phyloP scores from a whole-genome alignment of 2,329 filamentous ascomycete genomes.

The Cordyceps farinosa region DNA sequence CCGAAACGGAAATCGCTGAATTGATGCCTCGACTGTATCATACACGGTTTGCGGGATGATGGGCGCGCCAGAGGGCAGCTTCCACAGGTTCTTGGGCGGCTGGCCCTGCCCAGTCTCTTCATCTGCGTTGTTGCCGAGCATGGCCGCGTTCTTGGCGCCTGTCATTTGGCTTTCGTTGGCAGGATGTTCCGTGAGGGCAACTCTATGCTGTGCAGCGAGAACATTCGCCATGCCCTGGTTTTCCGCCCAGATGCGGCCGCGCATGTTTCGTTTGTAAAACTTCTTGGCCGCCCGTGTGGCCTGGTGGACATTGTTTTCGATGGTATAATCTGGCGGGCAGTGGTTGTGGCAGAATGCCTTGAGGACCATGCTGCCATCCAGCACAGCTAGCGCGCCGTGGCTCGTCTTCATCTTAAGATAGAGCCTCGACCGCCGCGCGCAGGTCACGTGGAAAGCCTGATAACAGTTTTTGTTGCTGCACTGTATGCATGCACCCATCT shows the following conservation, averaged over 20 bases:
- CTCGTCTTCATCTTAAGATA: constrained; percentile 97
- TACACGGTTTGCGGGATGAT: constrained; percentile 89
- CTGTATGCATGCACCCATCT: constrained; percentile 97
- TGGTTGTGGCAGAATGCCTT: constrained; percentile 97
- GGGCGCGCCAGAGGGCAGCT: constrained; percentile 87
- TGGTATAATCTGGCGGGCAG: constrained; percentile 81
- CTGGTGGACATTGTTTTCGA: constrained; percentile 76
- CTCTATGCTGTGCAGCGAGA: constrained; percentile 67
- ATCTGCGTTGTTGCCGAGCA: constrained; percentile 67
- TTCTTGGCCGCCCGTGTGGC: constrained; percentile 80
- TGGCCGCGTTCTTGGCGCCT: constrained; percentile 74
- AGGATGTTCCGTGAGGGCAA: constrained; percentile 63
- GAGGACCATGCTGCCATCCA: constrained; percentile 74
- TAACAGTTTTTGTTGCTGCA: constrained; percentile 98
- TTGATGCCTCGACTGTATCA: constrained; percentile 76
- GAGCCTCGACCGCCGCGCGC: constrained; percentile 79
- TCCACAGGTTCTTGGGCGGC: constrained; percentile 59
- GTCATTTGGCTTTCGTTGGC: constrained; percentile 80
- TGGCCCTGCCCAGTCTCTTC: constrained; percentile 57
- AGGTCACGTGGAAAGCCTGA: constrained; percentile 95
- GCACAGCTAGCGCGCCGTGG: constrained; percentile 71
- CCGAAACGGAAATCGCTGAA: constrained; percentile 73
- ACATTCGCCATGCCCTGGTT: constrained; percentile 80
- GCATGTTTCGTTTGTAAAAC: constrained; percentile 88
- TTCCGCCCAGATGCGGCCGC: constrained; percentile 85